Evolutionary conservation across 2,329 filamentous ascomycete species (phyloP), one percentile per base, ranked within the genome.

Genomic region (Claviceps sp.): DNA sequence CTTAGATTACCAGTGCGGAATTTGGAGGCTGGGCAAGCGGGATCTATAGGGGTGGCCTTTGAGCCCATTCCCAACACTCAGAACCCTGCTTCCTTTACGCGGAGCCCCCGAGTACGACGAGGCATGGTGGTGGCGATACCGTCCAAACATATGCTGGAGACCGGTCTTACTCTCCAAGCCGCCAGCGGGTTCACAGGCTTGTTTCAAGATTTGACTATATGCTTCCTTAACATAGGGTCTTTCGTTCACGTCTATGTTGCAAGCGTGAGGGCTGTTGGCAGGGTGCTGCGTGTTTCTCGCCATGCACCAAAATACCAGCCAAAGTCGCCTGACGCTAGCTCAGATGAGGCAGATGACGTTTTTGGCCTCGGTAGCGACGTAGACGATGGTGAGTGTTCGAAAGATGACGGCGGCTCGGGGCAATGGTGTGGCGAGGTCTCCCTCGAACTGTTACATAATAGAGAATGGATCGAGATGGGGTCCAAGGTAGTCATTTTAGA

Each of bases 181-280:
- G 80, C 82, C 16, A 84, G 78, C 29, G 83, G 83, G 0, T 78
- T 89, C 57, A 81, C 80, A 1, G 89, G 88, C 0, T 74, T 77
- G 1, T 94, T 96, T 61, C 70, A 77, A 1, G 77, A 83, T 5
- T 66, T 73, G 0, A 79, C 84, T 47, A 77, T 83, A 0, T 77
- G 76, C 23, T 71, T 77, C 1, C 71, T 96, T 6, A 75, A 77
- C 0, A 69, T 81, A 1, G 86, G 86, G 1, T 83, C 78, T 42
- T 73, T 84, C 37, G 82, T 90, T 5, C 89, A 94, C 34, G 79
- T 91, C 1, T 97, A 96, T 61, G 80, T 90, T 42, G 88, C 88
- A 17, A 96, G 89, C 62, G 83, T 97, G 14, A 79, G 91, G 8
- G 85, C 89, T 1, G 81, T 86, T 0, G 90, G 88, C 0, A 83